phyloP scores from a whole-genome alignment of 2,329 filamentous ascomycete genomes.

The Xylaria sp. region DNA sequence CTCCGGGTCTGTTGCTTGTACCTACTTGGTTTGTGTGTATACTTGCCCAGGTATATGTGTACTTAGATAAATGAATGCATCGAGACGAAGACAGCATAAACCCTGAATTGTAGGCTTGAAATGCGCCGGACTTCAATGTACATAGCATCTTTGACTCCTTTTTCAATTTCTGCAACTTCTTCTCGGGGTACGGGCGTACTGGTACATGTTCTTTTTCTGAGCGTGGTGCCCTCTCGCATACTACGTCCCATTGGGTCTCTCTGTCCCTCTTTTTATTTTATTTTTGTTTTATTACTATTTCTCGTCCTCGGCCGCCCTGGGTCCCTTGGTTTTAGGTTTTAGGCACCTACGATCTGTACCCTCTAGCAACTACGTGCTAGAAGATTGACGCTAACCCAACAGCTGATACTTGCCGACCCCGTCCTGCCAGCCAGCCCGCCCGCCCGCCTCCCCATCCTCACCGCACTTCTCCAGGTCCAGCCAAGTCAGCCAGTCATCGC shows the following conservation, averaged over 20 bases:
- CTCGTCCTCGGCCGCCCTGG: not conserved
- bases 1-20: not conserved
- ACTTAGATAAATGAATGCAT: not conserved
- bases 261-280: not conserved
- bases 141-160: not conserved
- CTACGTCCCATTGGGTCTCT: not conserved
- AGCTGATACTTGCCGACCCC: constrained; percentile 22
- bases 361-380: constrained; percentile 15
- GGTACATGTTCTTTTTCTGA: not conserved
- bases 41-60: no score
- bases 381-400: constrained; percentile 23
- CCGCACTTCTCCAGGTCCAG: constrained; percentile 28
- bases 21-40: not conserved
- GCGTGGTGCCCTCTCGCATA: not conserved
- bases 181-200: not conserved
- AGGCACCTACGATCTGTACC: constrained; percentile 15
- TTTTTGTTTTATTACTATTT: not conserved
- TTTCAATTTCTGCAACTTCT: not conserved
- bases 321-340: constrained; percentile 11
- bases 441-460: constrained; percentile 22
- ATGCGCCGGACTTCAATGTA: not conserved
- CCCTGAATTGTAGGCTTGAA: not conserved
- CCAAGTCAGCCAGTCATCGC: constrained; percentile 24
- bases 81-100: not conserved
- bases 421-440: constrained; percentile 24